These are phyloP conservation scores for Lagenidium sp. DNA, from an alignment of 352 stramenopile species.

Conservation along the genomic window DNA sequence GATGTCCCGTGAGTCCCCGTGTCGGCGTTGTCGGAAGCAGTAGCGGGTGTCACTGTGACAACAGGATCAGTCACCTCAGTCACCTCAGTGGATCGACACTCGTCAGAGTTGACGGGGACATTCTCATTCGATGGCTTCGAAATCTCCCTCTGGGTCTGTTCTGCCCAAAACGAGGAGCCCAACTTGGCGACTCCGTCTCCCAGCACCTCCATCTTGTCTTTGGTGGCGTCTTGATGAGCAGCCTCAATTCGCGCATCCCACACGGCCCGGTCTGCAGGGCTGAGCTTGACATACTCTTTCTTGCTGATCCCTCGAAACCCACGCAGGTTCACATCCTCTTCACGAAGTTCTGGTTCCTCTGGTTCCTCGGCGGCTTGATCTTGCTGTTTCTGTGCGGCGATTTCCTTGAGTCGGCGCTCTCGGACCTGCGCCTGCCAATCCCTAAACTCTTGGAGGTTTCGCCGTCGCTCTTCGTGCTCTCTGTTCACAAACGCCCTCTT, in stretches of 20 bases:
- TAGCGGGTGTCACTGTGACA: too few species aligned
- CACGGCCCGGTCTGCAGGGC: constrained; percentile 25
- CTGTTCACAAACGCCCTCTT: constrained; percentile 65
- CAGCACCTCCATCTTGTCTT: constrained; percentile 26
- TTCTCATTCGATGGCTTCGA: too few species aligned
- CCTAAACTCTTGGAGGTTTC: constrained; percentile 66
- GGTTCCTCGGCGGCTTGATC: constrained; percentile 28
- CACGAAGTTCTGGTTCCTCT: constrained; percentile 11
- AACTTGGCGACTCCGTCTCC: constrained; percentile 32
- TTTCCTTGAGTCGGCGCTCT: constrained; percentile 45
- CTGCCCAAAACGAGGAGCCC: constrained; percentile 41
- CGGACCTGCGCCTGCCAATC: constrained; percentile 69
- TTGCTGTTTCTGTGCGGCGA: constrained; percentile 31
- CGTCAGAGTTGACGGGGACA: too few species aligned
- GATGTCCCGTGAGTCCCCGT: too few species aligned
- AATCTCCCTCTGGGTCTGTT: constrained; percentile 12
- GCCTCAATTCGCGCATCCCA: constrained; percentile 54
- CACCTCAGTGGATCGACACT: too few species aligned
- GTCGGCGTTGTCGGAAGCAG: too few species aligned
- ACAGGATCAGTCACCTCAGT: too few species aligned
- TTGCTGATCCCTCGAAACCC: constrained; percentile 59
- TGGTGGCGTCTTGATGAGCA: constrained; percentile 29
- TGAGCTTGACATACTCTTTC: constrained; percentile 44
- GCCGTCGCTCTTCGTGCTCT: constrained; percentile 62
- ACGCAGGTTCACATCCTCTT: constrained; percentile 26